Base-by-base conservation (phyloP, 148 eudicot species). In the Bassia scoparia region DNA sequence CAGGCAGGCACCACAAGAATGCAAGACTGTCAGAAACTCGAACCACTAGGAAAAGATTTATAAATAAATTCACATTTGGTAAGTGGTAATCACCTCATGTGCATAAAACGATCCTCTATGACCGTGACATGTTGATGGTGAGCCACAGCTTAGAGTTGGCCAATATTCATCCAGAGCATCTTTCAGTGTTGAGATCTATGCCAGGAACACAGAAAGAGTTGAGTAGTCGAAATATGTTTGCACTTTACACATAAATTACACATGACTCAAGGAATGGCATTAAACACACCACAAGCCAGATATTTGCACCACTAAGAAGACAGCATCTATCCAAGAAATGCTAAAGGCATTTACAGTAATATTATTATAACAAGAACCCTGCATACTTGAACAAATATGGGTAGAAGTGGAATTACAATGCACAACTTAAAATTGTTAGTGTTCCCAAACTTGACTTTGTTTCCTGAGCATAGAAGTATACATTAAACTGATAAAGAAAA, bases 31-130 rank as follows among this genome's bases (percentile, higher is more conserved):
- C 82, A 94, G 90, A 70, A 20, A 52, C 56, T 20, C 1, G 24
- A 52, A 31, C 68, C 63, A 70, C 61, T 64, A 31, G 34, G 77
- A 55, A 75, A 43, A 68, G 41, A 72, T 10, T 30, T 52, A 41
- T 71, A 35, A 70, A 81, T 24, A 60, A 63, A 38, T n/a, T 60
- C 30, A 37, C 29, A 69, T 71, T 24, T 53, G 29, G 24, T 46
- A 43, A 31, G 15, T 4, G 59, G 37, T 24, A 81, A 76, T 67
- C 56, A 94, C 98, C 98, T 95, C 98, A 80, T 91, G 97, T 46
- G 87, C 98, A 90, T 96, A 95, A 84, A 95, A 89, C 67, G 84
- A 43, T 74, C 97, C 98, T 79, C 83, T 95, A 74, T 72, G 81
- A 23, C 90, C 91, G 75, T 86, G 78, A 81, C 98, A 95, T 63